A percentile compares a stretch with the other conserved stretches of the same genome.
phyloP scores from a whole-genome alignment of 176 grass and related monocot species.

The Cymbopogon citratus region DNA sequence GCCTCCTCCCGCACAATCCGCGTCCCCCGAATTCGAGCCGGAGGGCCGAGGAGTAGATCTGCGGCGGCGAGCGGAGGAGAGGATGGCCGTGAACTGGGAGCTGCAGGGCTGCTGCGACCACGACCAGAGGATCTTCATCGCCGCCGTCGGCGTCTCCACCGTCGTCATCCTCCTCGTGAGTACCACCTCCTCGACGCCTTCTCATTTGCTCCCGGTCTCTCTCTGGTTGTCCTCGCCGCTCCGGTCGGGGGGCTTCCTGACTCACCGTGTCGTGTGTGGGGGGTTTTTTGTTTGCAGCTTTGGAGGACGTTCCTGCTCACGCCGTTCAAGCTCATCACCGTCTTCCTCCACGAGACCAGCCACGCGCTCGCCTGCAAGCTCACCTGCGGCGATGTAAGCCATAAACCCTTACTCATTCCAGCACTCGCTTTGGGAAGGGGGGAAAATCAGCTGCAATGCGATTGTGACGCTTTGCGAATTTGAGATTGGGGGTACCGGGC shows the following conservation, averaged over 20 bases:
- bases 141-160: constrained; percentile 67
- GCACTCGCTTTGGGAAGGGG: not conserved
- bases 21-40: constrained; percentile 1
- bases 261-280: not conserved
- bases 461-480: not conserved
- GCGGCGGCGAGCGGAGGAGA: not conserved
- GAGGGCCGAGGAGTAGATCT: constrained; percentile 29
- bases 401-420: not conserved
- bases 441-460: not conserved
- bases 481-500: not conserved
- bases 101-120: constrained; percentile 75
- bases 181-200: not conserved
- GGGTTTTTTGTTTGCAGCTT: constrained; percentile 37
- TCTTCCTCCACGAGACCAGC: constrained; percentile 98
- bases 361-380: constrained; percentile 98
- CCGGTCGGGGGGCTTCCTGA: not conserved
- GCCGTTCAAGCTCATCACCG: constrained; percentile 99
- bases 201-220: not conserved
- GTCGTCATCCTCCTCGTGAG: constrained; percentile 88
- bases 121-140: constrained; percentile 69
- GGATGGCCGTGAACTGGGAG: constrained; percentile 79
- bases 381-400: constrained; percentile 90
- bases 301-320: constrained; percentile 93
- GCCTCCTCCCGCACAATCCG: no score
- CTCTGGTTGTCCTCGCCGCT: not conserved